These are phyloP conservation scores for Evernia prunastri DNA, from an alignment of 495 filamentous ascomycete species.

Conservation along the genomic window DNA sequence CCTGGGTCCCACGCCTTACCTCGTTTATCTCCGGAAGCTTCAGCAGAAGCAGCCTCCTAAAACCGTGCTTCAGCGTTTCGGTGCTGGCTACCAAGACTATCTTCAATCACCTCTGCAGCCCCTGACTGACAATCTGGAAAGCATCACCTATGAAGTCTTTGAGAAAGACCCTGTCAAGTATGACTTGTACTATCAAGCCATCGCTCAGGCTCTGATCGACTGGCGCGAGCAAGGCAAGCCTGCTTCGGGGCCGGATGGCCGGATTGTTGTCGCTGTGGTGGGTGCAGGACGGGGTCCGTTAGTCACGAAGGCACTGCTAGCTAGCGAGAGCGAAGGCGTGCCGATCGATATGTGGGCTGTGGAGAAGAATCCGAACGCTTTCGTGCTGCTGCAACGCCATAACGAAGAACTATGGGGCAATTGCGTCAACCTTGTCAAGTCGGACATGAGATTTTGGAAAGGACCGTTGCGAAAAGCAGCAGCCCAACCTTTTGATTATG, in stretches of 20 bases:
- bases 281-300: constrained; percentile 89
- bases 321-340: constrained; percentile 68
- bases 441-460: constrained; percentile 95
- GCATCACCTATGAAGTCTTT: constrained; percentile 96
- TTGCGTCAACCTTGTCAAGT: constrained; percentile 78
- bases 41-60: constrained; percentile 71
- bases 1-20: constrained; percentile 57
- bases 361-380: constrained; percentile 98
- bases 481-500: constrained; percentile 27
- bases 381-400: constrained; percentile 79
- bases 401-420: constrained; percentile 72
- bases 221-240: constrained; percentile 66
- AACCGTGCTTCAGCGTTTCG: constrained; percentile 60
- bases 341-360: constrained; percentile 81
- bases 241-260: constrained; percentile 58
- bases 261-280: constrained; percentile 83
- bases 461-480: constrained; percentile 43
- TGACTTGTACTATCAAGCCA: constrained; percentile 84
- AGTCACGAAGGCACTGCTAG: constrained; percentile 75
- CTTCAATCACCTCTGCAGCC: constrained; percentile 91
- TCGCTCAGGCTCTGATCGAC: constrained; percentile 73
- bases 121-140: constrained; percentile 91
- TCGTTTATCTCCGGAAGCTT: constrained; percentile 76
- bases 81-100: constrained; percentile 84
- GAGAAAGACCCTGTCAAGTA: constrained; percentile 98